Percentiles rank a stretch among this genome's conserved stretches.
phyloP scores from a whole-genome alignment of 2,329 filamentous ascomycete genomes.

The Scedosporium aurantiacum region DNA sequence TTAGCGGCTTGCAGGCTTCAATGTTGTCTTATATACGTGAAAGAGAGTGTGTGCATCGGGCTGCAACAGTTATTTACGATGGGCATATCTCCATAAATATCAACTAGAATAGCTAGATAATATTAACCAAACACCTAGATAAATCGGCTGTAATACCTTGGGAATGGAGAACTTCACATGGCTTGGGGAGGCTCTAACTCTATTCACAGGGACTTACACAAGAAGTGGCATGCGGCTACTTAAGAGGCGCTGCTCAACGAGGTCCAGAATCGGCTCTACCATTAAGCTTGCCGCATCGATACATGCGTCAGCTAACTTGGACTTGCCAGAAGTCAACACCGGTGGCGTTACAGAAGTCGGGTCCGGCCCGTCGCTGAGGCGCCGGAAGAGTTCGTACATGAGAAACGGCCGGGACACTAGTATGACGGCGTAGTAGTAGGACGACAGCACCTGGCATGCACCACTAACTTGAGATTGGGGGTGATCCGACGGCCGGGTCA shows the following conservation, averaged over 20 bases:
- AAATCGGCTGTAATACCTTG: no score
- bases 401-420: conserved; percentile 43
- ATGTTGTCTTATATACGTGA: no score
- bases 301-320: conserved; percentile 41
- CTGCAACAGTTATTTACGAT: no score
- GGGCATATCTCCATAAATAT: no score
- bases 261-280: conserved; percentile 35
- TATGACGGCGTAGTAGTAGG: conserved; percentile 48
- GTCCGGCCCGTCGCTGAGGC: conserved; percentile 25
- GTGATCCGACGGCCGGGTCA: conserved; percentile 16
- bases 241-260: conserved; percentile 30
- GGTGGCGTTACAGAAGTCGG: conserved; percentile 1
- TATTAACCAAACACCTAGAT: no score
- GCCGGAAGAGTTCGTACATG: conserved; percentile 41
- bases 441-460: conserved; percentile 38
- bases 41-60: no score
- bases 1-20: neutral
- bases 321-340: conserved; percentile 28
- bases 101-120: neutral
- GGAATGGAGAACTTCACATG: no score
- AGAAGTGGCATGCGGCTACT: conserved; percentile 36
- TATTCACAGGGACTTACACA: conserved; percentile 27
- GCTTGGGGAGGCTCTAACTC: no score
- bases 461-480: conserved; percentile 26
- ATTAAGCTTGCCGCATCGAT: conserved; percentile 44